Evolutionary conservation across 768 basidiomycete species (phyloP).

Genomic region (Panellus pusillus): DNA sequence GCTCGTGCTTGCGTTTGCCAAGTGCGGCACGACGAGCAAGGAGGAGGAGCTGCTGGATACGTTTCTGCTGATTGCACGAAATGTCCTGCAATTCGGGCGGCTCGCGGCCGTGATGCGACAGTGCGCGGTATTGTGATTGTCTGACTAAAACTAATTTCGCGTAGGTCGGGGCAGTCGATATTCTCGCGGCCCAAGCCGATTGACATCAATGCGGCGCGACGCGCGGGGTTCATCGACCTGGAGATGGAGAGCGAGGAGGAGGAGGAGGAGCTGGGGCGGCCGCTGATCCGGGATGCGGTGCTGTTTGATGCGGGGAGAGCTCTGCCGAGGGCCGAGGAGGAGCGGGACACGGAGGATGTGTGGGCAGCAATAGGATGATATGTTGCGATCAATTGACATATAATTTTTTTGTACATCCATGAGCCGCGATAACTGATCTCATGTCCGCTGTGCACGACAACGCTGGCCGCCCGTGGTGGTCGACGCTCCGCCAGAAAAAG

Average conservation of each 20-base stretch:
- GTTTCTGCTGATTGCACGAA: constrained; percentile 86
- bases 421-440: neutral
- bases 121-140: constrained; percentile 48
- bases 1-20: constrained; percentile 84
- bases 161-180: constrained; percentile 85
- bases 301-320: constrained; percentile 64
- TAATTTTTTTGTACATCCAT: no score
- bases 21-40: constrained; percentile 79
- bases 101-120: constrained; percentile 93
- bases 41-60: constrained; percentile 96
- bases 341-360: constrained; percentile 65
- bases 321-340: constrained; percentile 63
- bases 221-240: constrained; percentile 71
- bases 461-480: constrained; percentile 47
- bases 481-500: constrained; percentile 50
- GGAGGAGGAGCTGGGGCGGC: constrained; percentile 58
- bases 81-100: constrained; percentile 89
- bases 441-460: no score
- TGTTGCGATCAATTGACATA: neutral
- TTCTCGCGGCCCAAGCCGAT: constrained; percentile 86
- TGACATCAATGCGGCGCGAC: constrained; percentile 70
- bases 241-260: constrained; percentile 69
- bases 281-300: constrained; percentile 58
- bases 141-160: constrained; percentile 6
- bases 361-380: constrained; percentile 64